phyloP scores from a whole-genome alignment of 2,329 filamentous ascomycete genomes.

The Fusarium heterosporum region DNA sequence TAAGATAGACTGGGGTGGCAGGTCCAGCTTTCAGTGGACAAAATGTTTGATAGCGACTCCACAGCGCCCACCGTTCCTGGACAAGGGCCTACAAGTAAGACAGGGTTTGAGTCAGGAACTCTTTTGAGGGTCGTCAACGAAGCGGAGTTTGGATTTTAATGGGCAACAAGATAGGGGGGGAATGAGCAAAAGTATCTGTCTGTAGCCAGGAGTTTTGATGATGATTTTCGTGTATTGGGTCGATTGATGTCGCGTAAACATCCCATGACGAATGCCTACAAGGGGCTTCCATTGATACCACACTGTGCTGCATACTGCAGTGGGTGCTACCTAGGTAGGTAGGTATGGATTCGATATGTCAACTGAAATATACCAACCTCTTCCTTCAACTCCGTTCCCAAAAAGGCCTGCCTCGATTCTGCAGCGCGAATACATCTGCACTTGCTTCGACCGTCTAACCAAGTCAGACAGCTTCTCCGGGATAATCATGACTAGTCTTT shows the following conservation, averaged over 20 bases:
- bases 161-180: slow-evolving; percentile 16
- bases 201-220: slow-evolving; percentile 40
- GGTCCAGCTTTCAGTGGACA: slow-evolving; percentile 30
- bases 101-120: slow-evolving; percentile 47
- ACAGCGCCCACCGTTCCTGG: slow-evolving; percentile 45
- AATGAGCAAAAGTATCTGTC: slow-evolving; percentile 3
- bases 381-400: neutral
- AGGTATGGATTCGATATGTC: neutral
- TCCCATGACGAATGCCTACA: no score
- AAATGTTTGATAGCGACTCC: slow-evolving; percentile 32
- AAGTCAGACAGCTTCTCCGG: slow-evolving; percentile 28
- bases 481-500: slow-evolving; percentile 28
- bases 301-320: no score
- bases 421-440: neutral
- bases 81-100: slow-evolving; percentile 34
- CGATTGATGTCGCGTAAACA: slow-evolving; percentile 36
- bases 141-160: slow-evolving; percentile 33
- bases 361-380: neutral
- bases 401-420: neutral
- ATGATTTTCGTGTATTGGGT: slow-evolving; percentile 36
- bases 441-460: slow-evolving; percentile 9
- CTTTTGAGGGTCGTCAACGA: slow-evolving; percentile 17
- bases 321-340: no score
- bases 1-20: slow-evolving; percentile 29
- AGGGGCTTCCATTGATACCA: no score